Base-by-base conservation (phyloP, 768 basidiomycete genomes). In the Mycena alexandri region DNA sequence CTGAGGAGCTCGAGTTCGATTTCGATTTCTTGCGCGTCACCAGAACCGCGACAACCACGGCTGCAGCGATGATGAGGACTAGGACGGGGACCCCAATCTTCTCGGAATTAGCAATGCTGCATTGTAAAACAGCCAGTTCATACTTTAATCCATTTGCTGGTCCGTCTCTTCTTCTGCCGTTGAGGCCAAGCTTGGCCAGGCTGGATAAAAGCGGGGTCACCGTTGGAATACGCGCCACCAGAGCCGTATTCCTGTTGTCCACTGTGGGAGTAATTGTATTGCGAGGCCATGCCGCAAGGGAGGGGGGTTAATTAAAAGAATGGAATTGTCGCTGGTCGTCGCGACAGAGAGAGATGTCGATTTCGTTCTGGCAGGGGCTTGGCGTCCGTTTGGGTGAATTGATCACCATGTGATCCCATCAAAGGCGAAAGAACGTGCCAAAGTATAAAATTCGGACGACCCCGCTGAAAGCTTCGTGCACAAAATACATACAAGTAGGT, bases 41-140 rank as follows among this genome's bases (percentile, higher is more conserved):
- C 38, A 98, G 72, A 54, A 98, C 88, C 71, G 91, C 95, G 42
- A 93, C 96, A 25, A 93, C 80, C 24, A 94, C 86, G 52, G 88
- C 92, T 47, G 83, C 92, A 54, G 83, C 80, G 67, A 93, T 86
- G 68, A 92, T 83, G 29, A 91, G 76, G 70, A 93, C 74, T 36
- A 84, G 81, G 58, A 91, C 76, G 19, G 93, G 93, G 25, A 93
- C 73, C 70, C 91, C 93, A 59, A 91, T 81, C 64, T 58, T 42
- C n/a, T 1, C 6, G 29, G 29, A 43, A 36, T 58, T 11, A 65
- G 48, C n/a, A 46, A 17, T 21, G 19, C 19, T 24, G 10, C 12
- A 10, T 13, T 11, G 17, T 13, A 33, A 38, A 21, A 25, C 34
- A n/a, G 19, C 17, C 2, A 25, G n/a, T 58, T 48, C 41, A 13